Conservation (phyloP, 2,329 filamentous ascomycete genomes). For the Harringtonia lauricola region DNA sequence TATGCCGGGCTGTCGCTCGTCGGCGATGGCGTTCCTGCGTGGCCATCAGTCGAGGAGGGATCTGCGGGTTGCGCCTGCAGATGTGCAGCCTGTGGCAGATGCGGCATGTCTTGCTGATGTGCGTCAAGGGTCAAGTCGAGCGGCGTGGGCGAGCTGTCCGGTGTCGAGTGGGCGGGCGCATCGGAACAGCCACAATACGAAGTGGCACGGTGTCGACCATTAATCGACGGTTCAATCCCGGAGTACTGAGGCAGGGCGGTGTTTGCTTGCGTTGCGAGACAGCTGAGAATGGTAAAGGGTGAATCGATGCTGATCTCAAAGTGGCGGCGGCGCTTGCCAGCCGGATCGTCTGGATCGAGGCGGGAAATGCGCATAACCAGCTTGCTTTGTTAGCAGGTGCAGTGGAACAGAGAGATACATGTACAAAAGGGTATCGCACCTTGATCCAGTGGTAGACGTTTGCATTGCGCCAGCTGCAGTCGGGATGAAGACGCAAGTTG, state of each 20-base stretch:
- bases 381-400: slow-evolving; percentile 41
- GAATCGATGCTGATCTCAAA: slow-evolving; percentile 97
- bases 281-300: slow-evolving; percentile 86
- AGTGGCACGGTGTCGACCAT: slow-evolving; percentile 32
- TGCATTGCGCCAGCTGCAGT: slow-evolving; percentile 88
- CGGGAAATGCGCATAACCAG: slow-evolving; percentile 89
- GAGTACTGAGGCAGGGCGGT: slow-evolving; percentile 73
- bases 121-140: slow-evolving; percentile 32
- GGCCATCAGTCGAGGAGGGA: slow-evolving; percentile 6
- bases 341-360: slow-evolving; percentile 64
- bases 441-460: slow-evolving; percentile 97
- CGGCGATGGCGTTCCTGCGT: not conserved
- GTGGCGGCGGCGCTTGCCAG: slow-evolving; percentile 63
- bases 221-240: slow-evolving; percentile 35
- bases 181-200: slow-evolving; percentile 45
- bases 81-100: slow-evolving; percentile 46
- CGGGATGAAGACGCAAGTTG: slow-evolving; percentile 60
- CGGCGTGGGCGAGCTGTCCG: slow-evolving; percentile 58
- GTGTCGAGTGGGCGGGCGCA: slow-evolving; percentile 32
- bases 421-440: too few species aligned
- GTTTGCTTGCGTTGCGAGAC: slow-evolving; percentile 84
- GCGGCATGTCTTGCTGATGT: slow-evolving; percentile 27
- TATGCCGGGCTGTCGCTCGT: slow-evolving; percentile 12
- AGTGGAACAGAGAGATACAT: too few species aligned
- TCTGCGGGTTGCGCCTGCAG: slow-evolving; percentile 17